Percentiles rank a stretch among this genome's conserved stretches.
Conservation (phyloP, 257 asterid species). For the Schizonepeta tenuifolia region DNA sequence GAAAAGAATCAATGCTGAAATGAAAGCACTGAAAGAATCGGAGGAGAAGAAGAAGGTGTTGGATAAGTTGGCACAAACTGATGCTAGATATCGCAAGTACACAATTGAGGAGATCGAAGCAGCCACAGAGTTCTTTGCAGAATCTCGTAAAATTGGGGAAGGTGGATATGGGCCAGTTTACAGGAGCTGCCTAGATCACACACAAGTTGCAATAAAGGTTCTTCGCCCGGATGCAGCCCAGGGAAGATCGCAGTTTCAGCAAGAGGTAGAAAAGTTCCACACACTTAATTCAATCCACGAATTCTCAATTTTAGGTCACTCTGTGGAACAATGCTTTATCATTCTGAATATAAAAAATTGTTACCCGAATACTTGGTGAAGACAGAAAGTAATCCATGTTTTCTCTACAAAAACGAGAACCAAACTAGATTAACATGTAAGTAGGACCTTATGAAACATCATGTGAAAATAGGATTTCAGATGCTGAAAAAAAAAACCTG, state of each 20-base stretch:
- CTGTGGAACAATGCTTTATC: neutral
- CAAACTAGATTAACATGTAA: neutral
- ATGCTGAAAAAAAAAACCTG: neutral
- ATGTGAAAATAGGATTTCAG: neutral
- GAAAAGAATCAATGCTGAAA: conserved; percentile 75
- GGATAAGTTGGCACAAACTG: conserved; percentile 58
- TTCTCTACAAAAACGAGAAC: conserved; percentile 1
- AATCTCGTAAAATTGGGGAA: conserved; percentile 78
- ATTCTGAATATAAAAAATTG: neutral
- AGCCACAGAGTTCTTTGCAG: conserved; percentile 73
- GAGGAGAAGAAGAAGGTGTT: conserved; percentile 74
- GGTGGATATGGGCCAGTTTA: conserved; percentile 97
- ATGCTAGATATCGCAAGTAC: conserved; percentile 75
- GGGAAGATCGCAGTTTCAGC: conserved; percentile 93
- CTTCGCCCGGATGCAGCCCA: conserved; percentile 97
- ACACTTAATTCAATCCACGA: neutral
- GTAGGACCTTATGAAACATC: conserved; percentile 13
- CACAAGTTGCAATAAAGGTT: conserved; percentile 85
- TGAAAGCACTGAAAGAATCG: conserved; percentile 67
- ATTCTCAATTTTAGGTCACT: neutral
- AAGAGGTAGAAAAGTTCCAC: conserved; percentile 59
- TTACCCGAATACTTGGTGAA: conserved; percentile 1
- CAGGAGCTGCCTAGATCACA: conserved; percentile 75
- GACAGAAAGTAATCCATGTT: neutral
- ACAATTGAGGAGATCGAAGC: conserved; percentile 80